A percentile compares a stretch with the other conserved stretches of the same genome.
These are phyloP conservation scores for Globisporangium cederbergense DNA, from an alignment of 352 stramenopile genomes.

Conservation along the genomic window DNA sequence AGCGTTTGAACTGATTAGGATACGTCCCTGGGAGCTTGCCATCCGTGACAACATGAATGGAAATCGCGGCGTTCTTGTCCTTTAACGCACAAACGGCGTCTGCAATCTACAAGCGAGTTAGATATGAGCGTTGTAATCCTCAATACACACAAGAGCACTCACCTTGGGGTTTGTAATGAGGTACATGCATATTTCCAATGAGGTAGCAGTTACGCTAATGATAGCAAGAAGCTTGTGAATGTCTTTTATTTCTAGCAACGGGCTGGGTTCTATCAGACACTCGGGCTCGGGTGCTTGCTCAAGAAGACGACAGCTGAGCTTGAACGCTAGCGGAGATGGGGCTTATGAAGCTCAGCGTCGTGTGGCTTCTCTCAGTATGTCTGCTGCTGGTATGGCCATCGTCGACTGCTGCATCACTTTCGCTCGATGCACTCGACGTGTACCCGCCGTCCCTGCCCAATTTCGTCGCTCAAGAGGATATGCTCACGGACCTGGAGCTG, in stretches of 20 bases:
- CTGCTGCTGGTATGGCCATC: neutral
- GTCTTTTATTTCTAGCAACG: neutral
- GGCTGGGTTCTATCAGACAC: no score
- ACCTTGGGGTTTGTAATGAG: no score
- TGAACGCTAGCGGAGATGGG: neutral
- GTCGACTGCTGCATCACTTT: neutral
- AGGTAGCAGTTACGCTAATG: neutral
- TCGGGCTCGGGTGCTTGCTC: neutral
- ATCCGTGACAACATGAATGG: no score
- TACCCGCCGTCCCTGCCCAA: constrained; percentile 33
- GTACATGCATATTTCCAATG: no score
- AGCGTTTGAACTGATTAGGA: no score
- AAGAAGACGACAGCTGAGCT: neutral
- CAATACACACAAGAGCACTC: no score
- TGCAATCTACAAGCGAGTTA: no score
- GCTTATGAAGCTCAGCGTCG: neutral
- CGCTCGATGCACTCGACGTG: constrained; percentile 20
- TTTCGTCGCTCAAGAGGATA: constrained; percentile 32
- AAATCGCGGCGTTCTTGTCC: no score
- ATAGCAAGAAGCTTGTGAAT: neutral
- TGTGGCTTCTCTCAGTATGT: neutral
- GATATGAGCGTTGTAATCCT: no score
- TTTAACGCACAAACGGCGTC: no score
- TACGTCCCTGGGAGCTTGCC: no score
- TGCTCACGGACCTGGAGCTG: constrained; percentile 33